Evolutionary conservation across 2,329 filamentous ascomycete genomes (phyloP).

Genomic region (Cryphonectria parasitica): DNA sequence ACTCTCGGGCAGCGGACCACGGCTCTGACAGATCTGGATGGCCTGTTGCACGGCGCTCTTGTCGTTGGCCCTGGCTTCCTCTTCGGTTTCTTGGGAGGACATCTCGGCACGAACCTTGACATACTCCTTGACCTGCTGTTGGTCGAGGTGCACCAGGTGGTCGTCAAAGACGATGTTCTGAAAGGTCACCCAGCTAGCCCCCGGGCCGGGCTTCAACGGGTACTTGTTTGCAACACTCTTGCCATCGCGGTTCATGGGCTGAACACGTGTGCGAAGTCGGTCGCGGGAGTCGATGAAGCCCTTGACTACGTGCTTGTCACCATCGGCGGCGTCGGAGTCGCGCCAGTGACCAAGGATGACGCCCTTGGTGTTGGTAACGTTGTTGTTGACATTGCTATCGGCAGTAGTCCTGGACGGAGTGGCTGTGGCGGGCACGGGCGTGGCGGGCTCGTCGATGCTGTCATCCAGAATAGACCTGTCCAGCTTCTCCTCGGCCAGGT

Average conservation of each 20-base stretch:
- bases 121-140: constrained; percentile 65
- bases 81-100: constrained; percentile 41
- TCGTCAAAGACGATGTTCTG: constrained; percentile 62
- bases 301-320: constrained; percentile 61
- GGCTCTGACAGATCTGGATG: constrained; percentile 45
- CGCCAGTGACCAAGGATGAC: constrained; percentile 64
- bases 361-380: constrained; percentile 45
- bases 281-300: constrained; percentile 67
- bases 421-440: constrained; percentile 6
- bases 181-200: constrained; percentile 68
- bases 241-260: constrained; percentile 52
- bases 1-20: constrained; percentile 49
- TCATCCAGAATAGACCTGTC: constrained; percentile 41
- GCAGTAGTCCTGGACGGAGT: constrained; percentile 13
- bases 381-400: constrained; percentile 36
- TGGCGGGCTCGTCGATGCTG: constrained; percentile 34
- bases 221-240: constrained; percentile 50
- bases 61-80: constrained; percentile 45
- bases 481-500: constrained; percentile 53
- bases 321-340: constrained; percentile 55
- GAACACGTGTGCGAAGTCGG: constrained; percentile 62
- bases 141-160: constrained; percentile 59
- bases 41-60: constrained; percentile 52
- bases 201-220: constrained; percentile 60
- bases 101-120: constrained; percentile 56